Percentiles rank a stretch among this genome's conserved stretches.
These are phyloP conservation scores for Simmondsia chinensis DNA, from an alignment of 148 eudicot species.

Conservation along the genomic window DNA sequence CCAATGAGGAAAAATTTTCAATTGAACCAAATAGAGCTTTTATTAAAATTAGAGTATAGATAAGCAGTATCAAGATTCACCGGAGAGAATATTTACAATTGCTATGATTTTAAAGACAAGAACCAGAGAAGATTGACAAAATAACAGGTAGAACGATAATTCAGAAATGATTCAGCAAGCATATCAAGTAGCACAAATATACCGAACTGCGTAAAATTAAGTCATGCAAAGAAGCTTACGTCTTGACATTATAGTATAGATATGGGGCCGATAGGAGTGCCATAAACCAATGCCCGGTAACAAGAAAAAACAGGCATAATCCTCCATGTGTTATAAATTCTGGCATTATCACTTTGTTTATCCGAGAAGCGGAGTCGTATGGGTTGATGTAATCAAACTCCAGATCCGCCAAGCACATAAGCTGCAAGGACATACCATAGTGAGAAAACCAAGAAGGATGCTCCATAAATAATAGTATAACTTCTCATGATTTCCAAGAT, in stretches of 20 bases:
- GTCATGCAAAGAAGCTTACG: conserved; percentile 44
- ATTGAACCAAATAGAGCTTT: too few relatives aligned
- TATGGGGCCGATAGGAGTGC: conserved; percentile 65
- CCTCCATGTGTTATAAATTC: conserved; percentile 73
- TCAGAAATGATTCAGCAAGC: conserved; percentile 7
- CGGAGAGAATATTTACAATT: too few relatives aligned
- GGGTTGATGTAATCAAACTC: conserved; percentile 97
- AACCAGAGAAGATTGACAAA: background rate
- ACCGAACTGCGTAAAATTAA: background rate
- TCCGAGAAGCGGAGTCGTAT: conserved; percentile 81
- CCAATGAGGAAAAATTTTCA: too few relatives aligned
- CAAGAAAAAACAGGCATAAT: conserved; percentile 54
- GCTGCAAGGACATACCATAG: conserved; percentile 39
- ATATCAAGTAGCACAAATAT: background rate
- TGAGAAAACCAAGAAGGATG: conserved; percentile 15
- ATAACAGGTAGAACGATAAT: background rate
- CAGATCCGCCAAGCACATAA: conserved; percentile 93
- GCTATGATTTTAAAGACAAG: background rate
- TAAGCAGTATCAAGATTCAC: too few relatives aligned
- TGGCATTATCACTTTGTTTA: conserved; percentile 65
- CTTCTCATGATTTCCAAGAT: too few relatives aligned
- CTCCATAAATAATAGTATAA: background rate
- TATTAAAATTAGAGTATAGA: too few relatives aligned
- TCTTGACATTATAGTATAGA: conserved; percentile 72
- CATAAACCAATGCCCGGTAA: conserved; percentile 95